Evolutionary conservation across 129 eudicot genomes (phyloP).

Genomic region (Pittosporum tobira): DNA sequence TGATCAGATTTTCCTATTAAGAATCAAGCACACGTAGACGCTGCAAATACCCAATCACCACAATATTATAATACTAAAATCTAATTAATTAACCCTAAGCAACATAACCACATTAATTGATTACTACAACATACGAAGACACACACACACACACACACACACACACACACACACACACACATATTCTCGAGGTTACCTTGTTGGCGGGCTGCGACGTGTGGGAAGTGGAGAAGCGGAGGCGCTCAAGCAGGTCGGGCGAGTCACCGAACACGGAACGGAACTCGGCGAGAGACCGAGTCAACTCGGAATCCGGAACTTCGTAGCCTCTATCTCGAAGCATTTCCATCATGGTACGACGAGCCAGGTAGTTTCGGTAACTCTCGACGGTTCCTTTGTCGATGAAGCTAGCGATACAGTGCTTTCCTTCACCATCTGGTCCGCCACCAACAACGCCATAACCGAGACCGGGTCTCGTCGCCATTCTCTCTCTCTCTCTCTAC

Average conservation of each 20-base stretch:
- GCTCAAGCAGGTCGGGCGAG: constrained; percentile 24
- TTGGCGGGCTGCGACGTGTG: constrained; percentile 20
- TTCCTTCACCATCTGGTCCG: neutral
- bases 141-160: too few species aligned
- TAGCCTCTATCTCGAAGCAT: constrained; percentile 54
- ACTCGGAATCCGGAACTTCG: constrained; percentile 26
- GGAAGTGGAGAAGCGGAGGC: constrained; percentile 28
- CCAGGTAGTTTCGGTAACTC: constrained; percentile 37
- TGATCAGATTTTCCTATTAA: too few species aligned
- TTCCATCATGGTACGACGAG: constrained; percentile 42
- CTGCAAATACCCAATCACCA: too few species aligned
- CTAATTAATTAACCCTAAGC: too few species aligned
- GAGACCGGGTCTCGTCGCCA: constrained; percentile 26
- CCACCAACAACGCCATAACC: constrained; percentile 20
- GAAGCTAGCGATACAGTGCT: constrained; percentile 24
- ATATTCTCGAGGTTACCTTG: constrained; percentile 19
- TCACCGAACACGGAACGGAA: constrained; percentile 33
- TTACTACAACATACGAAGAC: too few species aligned
- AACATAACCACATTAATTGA: too few species aligned
- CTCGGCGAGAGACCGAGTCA: constrained; percentile 24
- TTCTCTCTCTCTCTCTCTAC: neutral
- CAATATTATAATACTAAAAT: too few species aligned
- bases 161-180: too few species aligned
- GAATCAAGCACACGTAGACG: too few species aligned
- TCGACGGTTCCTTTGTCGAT: constrained; percentile 29